Evolutionary conservation across 495 filamentous ascomycete species (phyloP).

Genomic region (Penicillium cinerascens): DNA sequence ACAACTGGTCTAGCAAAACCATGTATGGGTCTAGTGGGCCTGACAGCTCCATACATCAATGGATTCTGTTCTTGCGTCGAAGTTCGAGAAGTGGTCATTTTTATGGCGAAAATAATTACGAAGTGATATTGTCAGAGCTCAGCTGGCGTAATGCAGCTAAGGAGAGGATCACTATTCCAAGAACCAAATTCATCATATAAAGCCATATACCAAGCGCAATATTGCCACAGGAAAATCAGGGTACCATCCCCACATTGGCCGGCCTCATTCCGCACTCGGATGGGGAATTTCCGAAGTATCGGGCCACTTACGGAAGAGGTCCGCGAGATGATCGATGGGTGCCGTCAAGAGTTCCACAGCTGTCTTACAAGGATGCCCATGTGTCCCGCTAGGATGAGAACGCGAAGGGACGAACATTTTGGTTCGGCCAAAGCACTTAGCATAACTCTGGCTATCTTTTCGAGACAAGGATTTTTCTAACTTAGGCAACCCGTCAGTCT

Average conservation of each 20-base stretch:
- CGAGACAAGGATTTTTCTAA: slow-evolving; percentile 45
- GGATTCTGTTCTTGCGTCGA: no score
- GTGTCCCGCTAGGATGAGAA: slow-evolving; percentile 47
- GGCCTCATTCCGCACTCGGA: no score
- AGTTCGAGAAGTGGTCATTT: no score
- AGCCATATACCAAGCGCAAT: no score
- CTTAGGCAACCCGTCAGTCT: slow-evolving; percentile 50
- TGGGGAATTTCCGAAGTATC: slow-evolving; percentile 23
- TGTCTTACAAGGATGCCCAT: slow-evolving; percentile 34
- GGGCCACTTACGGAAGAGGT: slow-evolving; percentile 34
- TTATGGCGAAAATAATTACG: no score
- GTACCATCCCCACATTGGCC: no score
- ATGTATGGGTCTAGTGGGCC: no score
- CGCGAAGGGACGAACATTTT: slow-evolving; percentile 61
- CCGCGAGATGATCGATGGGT: slow-evolving; percentile 32
- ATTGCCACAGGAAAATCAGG: no score
- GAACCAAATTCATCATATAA: slow-evolving; percentile 5
- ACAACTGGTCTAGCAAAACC: no score
- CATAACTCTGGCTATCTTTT: slow-evolving; percentile 38
- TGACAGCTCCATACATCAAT: no score
- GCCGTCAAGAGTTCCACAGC: slow-evolving; percentile 28
- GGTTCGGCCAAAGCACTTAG: slow-evolving; percentile 53
- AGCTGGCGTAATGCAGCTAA: no score
- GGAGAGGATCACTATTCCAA: background rate
- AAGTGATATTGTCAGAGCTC: no score